phyloP scores from a whole-genome alignment of 169 alveolate genomes.

The Plasmodium knowlesi region DNA sequence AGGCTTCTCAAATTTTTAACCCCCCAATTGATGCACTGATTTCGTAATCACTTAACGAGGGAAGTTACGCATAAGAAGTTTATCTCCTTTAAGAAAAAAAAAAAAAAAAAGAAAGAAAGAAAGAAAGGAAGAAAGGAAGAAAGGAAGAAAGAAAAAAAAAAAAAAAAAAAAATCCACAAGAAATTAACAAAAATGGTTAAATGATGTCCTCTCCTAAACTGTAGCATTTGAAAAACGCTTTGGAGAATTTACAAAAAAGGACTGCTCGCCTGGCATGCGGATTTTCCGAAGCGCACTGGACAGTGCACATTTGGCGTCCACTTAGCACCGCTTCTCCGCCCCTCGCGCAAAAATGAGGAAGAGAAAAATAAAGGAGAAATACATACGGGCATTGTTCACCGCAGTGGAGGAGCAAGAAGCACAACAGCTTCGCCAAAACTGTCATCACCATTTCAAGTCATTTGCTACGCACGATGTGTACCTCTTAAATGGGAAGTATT shows the following conservation, averaged over 20 bases:
- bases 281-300: neutral
- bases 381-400: slow-evolving; percentile 19
- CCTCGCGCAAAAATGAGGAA: slow-evolving; percentile 16
- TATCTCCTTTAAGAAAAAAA: neutral
- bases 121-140: neutral
- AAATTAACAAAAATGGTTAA: neutral
- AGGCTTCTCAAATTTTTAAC: neutral
- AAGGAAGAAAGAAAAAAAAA: neutral
- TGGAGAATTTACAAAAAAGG: neutral
- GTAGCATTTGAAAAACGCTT: neutral
- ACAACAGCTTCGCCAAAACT: neutral
- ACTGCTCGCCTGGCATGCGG: neutral
- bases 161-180: neutral
- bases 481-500: slow-evolving; percentile 15
- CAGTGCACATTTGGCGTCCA: neutral
- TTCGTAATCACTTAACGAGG: neutral
- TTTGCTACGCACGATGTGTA: slow-evolving; percentile 32
- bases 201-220: neutral
- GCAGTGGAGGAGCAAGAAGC: slow-evolving; percentile 23
- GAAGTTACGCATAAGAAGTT: neutral
- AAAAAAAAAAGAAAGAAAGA: neutral
- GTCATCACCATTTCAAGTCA: slow-evolving; percentile 1
- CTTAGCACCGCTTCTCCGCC: neutral
- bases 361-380: slow-evolving; percentile 36
- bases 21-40: neutral